A percentile compares a stretch with the other conserved stretches of the same genome.
phyloP scores from a whole-genome alignment of 371 early-diverging fungal species.

The Rhizoclosmatium hyalinum region DNA sequence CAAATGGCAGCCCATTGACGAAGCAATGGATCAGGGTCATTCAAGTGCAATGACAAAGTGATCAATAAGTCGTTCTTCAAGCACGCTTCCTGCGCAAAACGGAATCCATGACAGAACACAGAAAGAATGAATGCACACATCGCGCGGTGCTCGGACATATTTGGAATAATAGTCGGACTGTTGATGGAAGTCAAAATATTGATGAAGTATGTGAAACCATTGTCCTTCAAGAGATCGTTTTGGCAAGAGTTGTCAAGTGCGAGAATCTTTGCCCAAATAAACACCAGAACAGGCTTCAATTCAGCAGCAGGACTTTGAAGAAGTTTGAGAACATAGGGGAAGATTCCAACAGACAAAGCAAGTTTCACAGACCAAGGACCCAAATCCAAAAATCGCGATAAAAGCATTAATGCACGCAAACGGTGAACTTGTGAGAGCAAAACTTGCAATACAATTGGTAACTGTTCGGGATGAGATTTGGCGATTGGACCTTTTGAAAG shows the following conservation, averaged over 20 bases:
- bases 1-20: constrained; percentile 92
- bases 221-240: constrained; percentile 89
- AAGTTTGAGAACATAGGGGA: constrained; percentile 95
- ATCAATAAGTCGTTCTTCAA: constrained; percentile 72
- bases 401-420: constrained; percentile 85
- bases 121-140: constrained; percentile 93
- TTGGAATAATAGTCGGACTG: constrained; percentile 60
- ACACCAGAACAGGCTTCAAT: constrained; percentile 89
- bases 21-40: constrained; percentile 81
- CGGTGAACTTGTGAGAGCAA: constrained; percentile 94
- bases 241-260: constrained; percentile 91
- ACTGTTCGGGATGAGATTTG: constrained; percentile 80
- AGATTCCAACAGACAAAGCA: constrained; percentile 94
- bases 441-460: constrained; percentile 96
- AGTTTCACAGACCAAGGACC: constrained; percentile 95
- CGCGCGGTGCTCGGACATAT: constrained; percentile 87
- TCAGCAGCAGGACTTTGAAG: constrained; percentile 93
- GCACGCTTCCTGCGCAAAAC: constrained; percentile 84
- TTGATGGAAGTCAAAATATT: constrained; percentile 77
- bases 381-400: constrained; percentile 91
- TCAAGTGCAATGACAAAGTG: constrained; percentile 73
- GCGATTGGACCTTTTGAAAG: constrained; percentile 71
- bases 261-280: constrained; percentile 95
- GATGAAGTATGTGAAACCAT: constrained; percentile 92
- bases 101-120: constrained; percentile 84